Evolutionary conservation across 495 filamentous ascomycete species (phyloP).

Genomic region (Talaromyces thailandensis): DNA sequence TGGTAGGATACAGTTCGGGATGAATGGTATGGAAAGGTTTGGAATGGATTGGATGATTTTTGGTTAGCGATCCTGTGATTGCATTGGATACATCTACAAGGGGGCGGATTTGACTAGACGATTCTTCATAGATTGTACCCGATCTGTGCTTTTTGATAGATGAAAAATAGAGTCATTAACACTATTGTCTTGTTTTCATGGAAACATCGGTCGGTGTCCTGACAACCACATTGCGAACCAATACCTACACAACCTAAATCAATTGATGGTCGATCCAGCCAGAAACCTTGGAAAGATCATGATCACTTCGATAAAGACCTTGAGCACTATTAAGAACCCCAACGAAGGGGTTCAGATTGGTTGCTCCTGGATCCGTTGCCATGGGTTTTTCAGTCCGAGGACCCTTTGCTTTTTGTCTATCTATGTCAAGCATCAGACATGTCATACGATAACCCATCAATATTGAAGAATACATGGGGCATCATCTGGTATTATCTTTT

Average conservation of each 20-base stretch:
- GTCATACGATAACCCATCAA: neutral
- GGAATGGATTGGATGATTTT: neutral
- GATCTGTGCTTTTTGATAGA: neutral
- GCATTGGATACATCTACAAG: neutral
- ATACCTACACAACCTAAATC: neutral
- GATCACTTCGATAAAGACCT: neutral
- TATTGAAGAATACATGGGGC: neutral
- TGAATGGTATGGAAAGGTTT: neutral
- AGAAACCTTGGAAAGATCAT: no score
- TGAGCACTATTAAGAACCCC: neutral
- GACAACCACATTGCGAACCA: neutral
- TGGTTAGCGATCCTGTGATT: neutral
- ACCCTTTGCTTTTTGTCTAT: neutral
- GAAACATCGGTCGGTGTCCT: neutral
- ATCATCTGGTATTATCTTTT: neutral
- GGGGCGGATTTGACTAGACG: neutral
- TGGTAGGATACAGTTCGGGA: neutral
- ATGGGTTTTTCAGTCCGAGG: neutral
- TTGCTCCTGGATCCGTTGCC: neutral
- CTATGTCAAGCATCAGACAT: neutral
- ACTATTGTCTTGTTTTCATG: neutral
- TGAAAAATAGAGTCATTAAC: neutral
- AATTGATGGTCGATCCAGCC: neutral
- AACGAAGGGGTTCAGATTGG: neutral
- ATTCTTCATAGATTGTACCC: neutral